A percentile compares a stretch with the other conserved stretches of the same genome.
These are phyloP conservation scores for Sonneratia alba DNA, from an alignment of 345 rosid genomes.

Conservation along the genomic window DNA sequence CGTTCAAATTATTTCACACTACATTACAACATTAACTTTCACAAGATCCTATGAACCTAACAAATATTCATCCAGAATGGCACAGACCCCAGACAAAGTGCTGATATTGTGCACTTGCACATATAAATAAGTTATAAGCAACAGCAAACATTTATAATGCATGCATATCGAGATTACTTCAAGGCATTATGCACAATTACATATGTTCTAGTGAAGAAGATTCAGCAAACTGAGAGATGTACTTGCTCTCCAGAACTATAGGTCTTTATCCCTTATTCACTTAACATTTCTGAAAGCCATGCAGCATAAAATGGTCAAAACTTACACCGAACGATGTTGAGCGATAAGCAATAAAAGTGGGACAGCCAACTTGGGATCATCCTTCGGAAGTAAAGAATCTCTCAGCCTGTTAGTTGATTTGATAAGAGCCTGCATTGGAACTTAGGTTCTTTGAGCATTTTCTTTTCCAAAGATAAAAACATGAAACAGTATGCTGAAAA, in stretches of 20 bases:
- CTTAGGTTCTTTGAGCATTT: not conserved
- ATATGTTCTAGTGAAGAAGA: not conserved
- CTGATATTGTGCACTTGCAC: not conserved
- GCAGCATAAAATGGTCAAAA: not conserved
- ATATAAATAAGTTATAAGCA: not conserved
- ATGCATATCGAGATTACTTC: not conserved
- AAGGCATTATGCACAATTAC: not conserved
- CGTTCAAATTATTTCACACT: not conserved
- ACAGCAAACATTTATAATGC: not conserved
- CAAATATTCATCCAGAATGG: no score
- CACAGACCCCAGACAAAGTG: no score
- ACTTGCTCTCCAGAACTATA: not conserved
- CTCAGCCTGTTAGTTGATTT: constrained; percentile 89
- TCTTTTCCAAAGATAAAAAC: not conserved
- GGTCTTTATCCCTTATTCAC: not conserved
- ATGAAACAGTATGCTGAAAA: not conserved
- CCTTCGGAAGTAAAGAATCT: constrained; percentile 89
- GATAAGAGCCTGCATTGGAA: constrained; percentile 63
- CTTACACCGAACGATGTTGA: constrained; percentile 96
- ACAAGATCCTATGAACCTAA: no score
- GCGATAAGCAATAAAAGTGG: constrained; percentile 88
- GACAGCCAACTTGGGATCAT: constrained; percentile 85
- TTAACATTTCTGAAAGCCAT: not conserved
- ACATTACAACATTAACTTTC: no score
- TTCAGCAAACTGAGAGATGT: not conserved